Evolutionary conservation across 23 red algal species (phyloP).

Genomic region (Gracilaria domingensis): DNA sequence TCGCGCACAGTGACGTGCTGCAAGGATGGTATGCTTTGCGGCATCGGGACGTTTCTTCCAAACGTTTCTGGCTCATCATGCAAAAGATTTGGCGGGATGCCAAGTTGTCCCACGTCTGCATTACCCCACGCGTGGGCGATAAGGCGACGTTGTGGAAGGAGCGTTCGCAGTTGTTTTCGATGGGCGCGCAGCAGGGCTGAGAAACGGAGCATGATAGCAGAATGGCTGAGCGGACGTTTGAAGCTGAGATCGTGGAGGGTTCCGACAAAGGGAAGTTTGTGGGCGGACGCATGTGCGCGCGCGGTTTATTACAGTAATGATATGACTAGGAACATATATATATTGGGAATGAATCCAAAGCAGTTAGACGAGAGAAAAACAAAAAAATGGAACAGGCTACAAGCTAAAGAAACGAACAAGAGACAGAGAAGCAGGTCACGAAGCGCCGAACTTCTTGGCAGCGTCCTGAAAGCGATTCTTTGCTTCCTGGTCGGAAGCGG

Average conservation of each 20-base stretch:
- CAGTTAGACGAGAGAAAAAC: neutral
- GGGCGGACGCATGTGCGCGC: neutral
- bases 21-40: constrained; percentile 28
- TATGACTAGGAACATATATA: neutral
- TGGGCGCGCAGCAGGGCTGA: neutral
- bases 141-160: neutral
- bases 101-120: constrained; percentile 54
- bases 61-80: constrained; percentile 39
- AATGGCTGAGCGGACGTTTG: neutral
- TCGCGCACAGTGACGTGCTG: constrained; percentile 10
- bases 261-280: neutral
- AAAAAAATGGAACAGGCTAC: neutral
- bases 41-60: neutral
- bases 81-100: constrained; percentile 5
- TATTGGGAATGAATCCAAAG: neutral
- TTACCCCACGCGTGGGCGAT: constrained; percentile 62
- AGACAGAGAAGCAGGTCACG: neutral
- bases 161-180: neutral
- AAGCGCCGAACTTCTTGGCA: constrained; percentile 16
- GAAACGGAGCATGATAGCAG: neutral
- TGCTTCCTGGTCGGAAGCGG: neutral
- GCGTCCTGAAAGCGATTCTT: neutral
- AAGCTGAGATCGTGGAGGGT: neutral
- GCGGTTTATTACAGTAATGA: neutral
- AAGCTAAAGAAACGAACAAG: neutral